Base-by-base conservation (phyloP, 192 early-diverging fungal genomes). In the Backusella morwellensis region DNA sequence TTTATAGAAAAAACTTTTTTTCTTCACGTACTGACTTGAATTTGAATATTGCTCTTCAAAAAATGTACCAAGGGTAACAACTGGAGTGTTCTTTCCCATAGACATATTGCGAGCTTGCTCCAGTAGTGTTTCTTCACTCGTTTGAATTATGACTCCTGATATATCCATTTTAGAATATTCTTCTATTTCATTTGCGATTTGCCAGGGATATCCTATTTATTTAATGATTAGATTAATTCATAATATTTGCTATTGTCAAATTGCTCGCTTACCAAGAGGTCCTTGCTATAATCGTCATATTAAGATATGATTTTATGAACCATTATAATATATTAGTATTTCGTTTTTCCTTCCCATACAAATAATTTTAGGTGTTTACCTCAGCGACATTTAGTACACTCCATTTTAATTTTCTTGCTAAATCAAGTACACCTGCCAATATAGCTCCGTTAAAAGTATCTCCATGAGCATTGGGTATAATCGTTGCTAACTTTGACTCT, bases 351-450 rank as follows among this genome's bases (percentile, higher is more conserved):
- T 23, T 26, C 21, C 7, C 7, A 26, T 29, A 26, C 26, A 63
- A 14, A 12, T 63, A 63, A 29, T 29, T 63, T 11, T 4, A 29
- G 4, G 23, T 63, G 3, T 12, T 63, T 71, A 63, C 67, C 42
- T 63, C 34, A 35, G 26, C 66, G 8, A 42, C 17, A 52, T 68
- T 63, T 41, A 38, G 17, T 19, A 78, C 44, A 38, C 17, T 68
- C 77, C 77, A 78, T 6, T 68, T 68, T 12, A 78, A 12, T 26
- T 68, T 74, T 19, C 68, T 36, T 8, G 77, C 59, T 26, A 74
- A 19, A 17, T 78, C 35, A 12, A 19, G 21, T 4, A 69, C 47
- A 26, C 77, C 77, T 6, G 71, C 40, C 26, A 74, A 23, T 15
- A 78, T 56, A 26, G n/a, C 54, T 5, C 36, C 32, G 12, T 72